Evolutionary conservation across 2,329 filamentous ascomycete genomes (phyloP), one percentile per base, ranked within the genome.

Genomic region (Verticillium isaacii): DNA sequence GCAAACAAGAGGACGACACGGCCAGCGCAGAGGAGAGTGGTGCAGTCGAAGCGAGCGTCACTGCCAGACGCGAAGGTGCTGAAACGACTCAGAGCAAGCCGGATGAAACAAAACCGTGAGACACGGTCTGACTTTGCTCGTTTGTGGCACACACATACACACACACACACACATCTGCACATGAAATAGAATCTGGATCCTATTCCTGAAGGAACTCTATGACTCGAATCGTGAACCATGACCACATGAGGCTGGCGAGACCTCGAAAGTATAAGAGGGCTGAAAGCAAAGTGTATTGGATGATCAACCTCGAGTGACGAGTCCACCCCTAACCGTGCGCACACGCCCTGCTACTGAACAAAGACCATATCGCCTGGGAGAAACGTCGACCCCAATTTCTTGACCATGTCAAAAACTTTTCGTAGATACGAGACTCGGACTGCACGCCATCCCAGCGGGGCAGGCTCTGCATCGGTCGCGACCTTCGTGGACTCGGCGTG

Each of bases 371-470:
- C 75, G 76, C 75, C 73, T 77, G 74, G 73, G 72, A 77, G 71
- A 75, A 78, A 79, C 75, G 76, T 74, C 77, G 72, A 78, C 77
- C 78, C 77, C 77, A 80, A 78, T 77, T 77, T 78, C 76, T 78
- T 77, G 77, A 83, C 78, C 80, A 80, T 77, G 72, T 77, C 77
- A 80, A 82, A 80, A 81, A 81, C 77, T 82, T 83, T 85, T 83
- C 72, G 77, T 79, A 82, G 79, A 83, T 80, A 80, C 75, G 79
- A 82, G 78, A 80, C 78, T 78, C 77, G 78, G 77, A 74, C 73
- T 75, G 74, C 75, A 78, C 77, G 78, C 75, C 75, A 74, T 77
- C 78, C 74, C 76, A 75, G 75, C 77, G 75, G 72, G 70, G 69
- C 71, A 73, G 74, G 73, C 72, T 76, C 73, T 73, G 75, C 75